Conservation (phyloP, 2,329 filamentous ascomycete genomes). For the Mycogone perniciosa region DNA sequence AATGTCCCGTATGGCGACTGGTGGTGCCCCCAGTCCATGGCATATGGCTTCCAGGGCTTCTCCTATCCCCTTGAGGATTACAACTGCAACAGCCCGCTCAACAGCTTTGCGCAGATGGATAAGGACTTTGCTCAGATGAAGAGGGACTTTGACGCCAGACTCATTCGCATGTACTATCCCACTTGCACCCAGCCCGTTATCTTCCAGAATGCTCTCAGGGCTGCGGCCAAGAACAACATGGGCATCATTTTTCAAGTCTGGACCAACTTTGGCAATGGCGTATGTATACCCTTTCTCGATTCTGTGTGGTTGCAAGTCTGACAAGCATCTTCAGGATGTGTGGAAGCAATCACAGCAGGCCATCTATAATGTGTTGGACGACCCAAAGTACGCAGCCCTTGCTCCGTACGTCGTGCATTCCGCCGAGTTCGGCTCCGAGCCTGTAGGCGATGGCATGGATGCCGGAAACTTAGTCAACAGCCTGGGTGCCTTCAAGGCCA, state of each 20-base stretch:
- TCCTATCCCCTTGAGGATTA: conserved; percentile 17
- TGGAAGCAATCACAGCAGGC: conserved; percentile 17
- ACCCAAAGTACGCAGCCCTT: conserved; percentile 12
- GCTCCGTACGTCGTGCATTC: conserved; percentile 18
- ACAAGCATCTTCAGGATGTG: conserved; percentile 4
- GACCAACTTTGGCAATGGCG: conserved; percentile 19
- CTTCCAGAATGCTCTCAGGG: conserved; percentile 17
- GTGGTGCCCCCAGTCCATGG: conserved; percentile 18
- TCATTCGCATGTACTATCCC: conserved; percentile 19
- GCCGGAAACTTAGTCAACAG: conserved; percentile 15
- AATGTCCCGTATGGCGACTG: conserved; percentile 12
- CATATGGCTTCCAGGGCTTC: conserved; percentile 18
- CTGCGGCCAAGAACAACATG: conserved; percentile 17
- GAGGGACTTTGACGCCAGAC: conserved; percentile 16
- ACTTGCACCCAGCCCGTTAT: conserved; percentile 14
- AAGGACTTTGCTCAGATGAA: conserved; percentile 18
- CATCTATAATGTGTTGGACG: conserved; percentile 16
- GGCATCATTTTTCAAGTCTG: conserved; percentile 17
- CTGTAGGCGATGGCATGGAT: conserved; percentile 19
- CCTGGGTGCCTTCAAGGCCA: conserved; percentile 14
- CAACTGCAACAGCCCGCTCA: conserved; percentile 12
- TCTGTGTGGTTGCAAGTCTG: background rate
- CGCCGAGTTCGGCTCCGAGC: conserved; percentile 18
- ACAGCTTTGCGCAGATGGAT: conserved; percentile 16
- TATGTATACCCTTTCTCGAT: conserved; percentile 3